Evolutionary conservation across 2,329 filamentous ascomycete genomes (phyloP).

Genomic region (Xylariaceae sp.): DNA sequence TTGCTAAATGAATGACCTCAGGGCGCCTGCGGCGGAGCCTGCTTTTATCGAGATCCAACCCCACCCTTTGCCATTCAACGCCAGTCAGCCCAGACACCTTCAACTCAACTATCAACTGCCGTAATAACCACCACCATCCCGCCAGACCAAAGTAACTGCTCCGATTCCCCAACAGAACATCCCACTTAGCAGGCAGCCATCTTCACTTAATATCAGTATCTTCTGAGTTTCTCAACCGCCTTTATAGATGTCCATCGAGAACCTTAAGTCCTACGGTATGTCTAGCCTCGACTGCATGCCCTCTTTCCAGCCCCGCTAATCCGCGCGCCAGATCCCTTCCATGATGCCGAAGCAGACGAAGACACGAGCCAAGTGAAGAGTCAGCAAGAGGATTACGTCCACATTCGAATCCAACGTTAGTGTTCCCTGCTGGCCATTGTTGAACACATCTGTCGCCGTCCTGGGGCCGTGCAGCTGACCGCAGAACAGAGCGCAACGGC

Average conservation of each 20-base stretch:
- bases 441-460: neutral
- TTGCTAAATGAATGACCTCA: neutral
- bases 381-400: constrained; percentile 94
- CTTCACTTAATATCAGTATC: neutral
- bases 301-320: constrained; percentile 14
- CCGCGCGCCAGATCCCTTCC: constrained; percentile 81
- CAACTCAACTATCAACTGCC: neutral
- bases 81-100: neutral
- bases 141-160: neutral
- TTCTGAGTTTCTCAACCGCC: neutral
- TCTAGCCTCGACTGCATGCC: constrained; percentile 25
- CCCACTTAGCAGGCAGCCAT: neutral
- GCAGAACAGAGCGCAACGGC: constrained; percentile 88
- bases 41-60: constrained; percentile 7
- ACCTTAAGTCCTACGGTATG: constrained; percentile 92
- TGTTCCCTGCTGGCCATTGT: constrained; percentile 25
- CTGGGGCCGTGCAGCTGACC: constrained; percentile 3
- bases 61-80: constrained; percentile 4
- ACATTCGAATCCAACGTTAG: constrained; percentile 98
- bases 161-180: neutral
- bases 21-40: neutral
- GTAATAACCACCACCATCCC: neutral
- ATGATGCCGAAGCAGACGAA: constrained; percentile 87
- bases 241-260: constrained; percentile 82
- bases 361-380: constrained; percentile 82